A percentile compares a stretch with the other conserved stretches of the same genome.
These are phyloP conservation scores for Saccharomycopsis schoenii DNA, from an alignment of 805 yeast species.

Conservation along the genomic window DNA sequence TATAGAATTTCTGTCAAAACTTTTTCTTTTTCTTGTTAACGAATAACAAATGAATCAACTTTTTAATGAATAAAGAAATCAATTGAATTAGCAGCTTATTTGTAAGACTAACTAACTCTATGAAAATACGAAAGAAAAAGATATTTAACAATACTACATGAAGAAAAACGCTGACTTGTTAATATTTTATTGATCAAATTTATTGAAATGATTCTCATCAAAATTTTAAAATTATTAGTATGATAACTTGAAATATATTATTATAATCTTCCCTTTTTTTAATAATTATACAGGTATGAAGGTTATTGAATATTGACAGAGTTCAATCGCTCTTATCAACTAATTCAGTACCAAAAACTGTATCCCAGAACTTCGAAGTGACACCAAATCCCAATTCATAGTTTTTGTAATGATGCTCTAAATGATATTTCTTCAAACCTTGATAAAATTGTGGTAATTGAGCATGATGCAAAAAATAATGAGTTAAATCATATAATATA, in stretches of 20 bases:
- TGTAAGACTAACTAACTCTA: background rate
- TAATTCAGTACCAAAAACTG: slow-evolving; percentile 74
- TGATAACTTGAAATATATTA: too few relatives aligned
- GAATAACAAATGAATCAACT: background rate
- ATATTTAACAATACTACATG: too few relatives aligned
- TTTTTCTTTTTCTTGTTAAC: background rate
- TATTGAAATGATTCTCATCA: too few relatives aligned
- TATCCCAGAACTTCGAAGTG: slow-evolving; percentile 90
- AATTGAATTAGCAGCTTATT: too few relatives aligned
- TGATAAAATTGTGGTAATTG: slow-evolving; percentile 69
- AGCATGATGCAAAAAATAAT: slow-evolving; percentile 86
- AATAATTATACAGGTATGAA: background rate
- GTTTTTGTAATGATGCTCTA: slow-evolving; percentile 96
- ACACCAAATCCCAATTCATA: slow-evolving; percentile 97
- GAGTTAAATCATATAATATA: slow-evolving; percentile 86
- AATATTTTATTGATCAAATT: too few relatives aligned
- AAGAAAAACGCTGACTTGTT: too few relatives aligned
- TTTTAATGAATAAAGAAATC: background rate
- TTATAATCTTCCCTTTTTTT: background rate
- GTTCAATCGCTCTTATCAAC: background rate
- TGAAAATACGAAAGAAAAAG: too few relatives aligned
- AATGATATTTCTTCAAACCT: slow-evolving; percentile 76
- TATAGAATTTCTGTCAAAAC: background rate
- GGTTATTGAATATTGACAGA: background rate
- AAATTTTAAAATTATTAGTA: too few relatives aligned